These are phyloP conservation scores for Raphidocelis subcapitata DNA, from an alignment of 139 green algal genomes.

Conservation along the genomic window DNA sequence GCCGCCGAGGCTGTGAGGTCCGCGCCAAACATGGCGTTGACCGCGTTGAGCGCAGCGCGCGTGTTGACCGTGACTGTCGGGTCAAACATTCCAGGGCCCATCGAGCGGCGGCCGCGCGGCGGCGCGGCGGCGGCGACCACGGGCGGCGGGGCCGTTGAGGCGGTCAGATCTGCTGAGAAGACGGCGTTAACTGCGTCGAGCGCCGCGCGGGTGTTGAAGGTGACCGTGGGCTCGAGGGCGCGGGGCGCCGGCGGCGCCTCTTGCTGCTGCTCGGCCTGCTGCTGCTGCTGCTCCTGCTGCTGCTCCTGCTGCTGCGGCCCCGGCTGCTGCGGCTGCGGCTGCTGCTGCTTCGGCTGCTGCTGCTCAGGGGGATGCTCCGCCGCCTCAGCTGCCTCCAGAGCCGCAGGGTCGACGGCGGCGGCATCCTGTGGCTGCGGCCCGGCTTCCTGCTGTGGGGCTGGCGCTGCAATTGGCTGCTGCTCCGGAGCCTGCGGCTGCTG, in stretches of 20 bases:
- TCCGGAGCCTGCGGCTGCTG: neutral
- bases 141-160: too few species aligned
- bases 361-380: slow-evolving; percentile 1
- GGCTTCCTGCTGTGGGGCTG: neutral
- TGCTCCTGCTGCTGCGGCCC: neutral
- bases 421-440: slow-evolving; percentile 2
- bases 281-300: slow-evolving; percentile 1
- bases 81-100: slow-evolving; percentile 14
- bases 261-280: neutral
- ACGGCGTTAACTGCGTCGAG: slow-evolving; percentile 65
- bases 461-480: neutral
- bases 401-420: neutral
- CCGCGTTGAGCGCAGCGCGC: slow-evolving; percentile 50
- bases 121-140: neutral
- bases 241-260: neutral
- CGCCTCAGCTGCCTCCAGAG: slow-evolving; percentile 2
- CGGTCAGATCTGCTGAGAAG: slow-evolving; percentile 44
- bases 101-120: neutral
- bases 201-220: slow-evolving; percentile 58
- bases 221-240: slow-evolving; percentile 57
- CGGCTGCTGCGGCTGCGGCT: neutral
- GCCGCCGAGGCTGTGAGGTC: slow-evolving; percentile 7
- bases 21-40: slow-evolving; percentile 66
- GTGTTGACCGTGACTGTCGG: slow-evolving; percentile 68
- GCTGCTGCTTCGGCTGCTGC: neutral